Evolutionary conservation across 225 moss, liverwort and hornwort genomes (phyloP).

Genomic region (Pleurozium schreberi): DNA sequence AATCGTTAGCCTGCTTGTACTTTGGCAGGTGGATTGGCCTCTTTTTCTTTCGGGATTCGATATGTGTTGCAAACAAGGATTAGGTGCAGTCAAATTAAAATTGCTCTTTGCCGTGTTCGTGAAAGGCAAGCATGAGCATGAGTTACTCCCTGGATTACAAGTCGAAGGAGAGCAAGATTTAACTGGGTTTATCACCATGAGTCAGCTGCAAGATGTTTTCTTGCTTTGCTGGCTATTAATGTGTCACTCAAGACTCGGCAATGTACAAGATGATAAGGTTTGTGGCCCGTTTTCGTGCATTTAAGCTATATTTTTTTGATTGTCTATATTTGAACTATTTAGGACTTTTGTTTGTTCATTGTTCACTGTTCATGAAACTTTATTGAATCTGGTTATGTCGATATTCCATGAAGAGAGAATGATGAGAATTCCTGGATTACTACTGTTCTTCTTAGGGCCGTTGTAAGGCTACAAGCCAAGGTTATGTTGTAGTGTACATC

Average conservation of each 20-base stretch:
- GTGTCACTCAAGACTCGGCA: conserved; percentile 59
- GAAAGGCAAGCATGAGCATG: conserved; percentile 34
- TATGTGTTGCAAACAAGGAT: conserved; percentile 42
- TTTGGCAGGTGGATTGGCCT: conserved; percentile 52
- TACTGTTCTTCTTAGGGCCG: not conserved
- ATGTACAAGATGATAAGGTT: conserved; percentile 26
- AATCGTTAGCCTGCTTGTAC: not conserved
- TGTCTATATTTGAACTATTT: not conserved
- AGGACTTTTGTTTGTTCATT: not conserved
- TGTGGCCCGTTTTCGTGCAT: not conserved
- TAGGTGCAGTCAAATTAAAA: conserved; percentile 48
- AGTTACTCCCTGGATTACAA: conserved; percentile 33
- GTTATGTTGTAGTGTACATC: not conserved
- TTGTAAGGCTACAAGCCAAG: not conserved
- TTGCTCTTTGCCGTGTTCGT: conserved; percentile 42
- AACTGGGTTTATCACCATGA: conserved; percentile 54
- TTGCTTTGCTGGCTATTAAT: conserved; percentile 80
- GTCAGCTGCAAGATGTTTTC: conserved; percentile 64
- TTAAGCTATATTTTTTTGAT: not conserved
- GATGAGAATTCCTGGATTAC: not conserved
- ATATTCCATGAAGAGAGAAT: not conserved
- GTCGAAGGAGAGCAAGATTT: conserved; percentile 38
- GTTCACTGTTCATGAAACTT: not conserved
- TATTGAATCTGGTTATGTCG: not conserved
- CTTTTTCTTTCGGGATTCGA: conserved; percentile 47